Evolutionary conservation across 441 rosid genomes (phyloP).

Genomic region (Arabidopsis lyrata): DNA sequence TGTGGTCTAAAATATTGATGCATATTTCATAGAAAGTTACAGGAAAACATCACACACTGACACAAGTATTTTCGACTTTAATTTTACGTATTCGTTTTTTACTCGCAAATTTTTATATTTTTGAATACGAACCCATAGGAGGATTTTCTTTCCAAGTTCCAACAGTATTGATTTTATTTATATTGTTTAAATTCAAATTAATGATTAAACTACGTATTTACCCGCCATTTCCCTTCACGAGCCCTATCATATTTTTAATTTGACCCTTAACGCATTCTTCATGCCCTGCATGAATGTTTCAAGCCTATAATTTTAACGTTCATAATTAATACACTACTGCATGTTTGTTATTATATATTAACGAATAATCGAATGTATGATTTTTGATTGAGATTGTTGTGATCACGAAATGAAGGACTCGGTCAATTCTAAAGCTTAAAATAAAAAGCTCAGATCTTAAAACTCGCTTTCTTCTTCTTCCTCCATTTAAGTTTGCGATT

Average conservation of each 20-base stretch:
- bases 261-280: neutral
- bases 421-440: slow-evolving; percentile 36
- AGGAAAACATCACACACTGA: no score
- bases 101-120: no score
- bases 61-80: no score
- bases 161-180: no score
- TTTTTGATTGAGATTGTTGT: neutral
- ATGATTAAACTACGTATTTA: no score
- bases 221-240: neutral
- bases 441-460: slow-evolving; percentile 38
- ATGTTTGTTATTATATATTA: neutral
- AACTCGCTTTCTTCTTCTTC: slow-evolving; percentile 29
- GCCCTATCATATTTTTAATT: neutral
- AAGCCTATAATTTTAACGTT: neutral
- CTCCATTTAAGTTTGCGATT: slow-evolving; percentile 38
- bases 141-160: no score
- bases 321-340: neutral
- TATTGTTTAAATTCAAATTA: no score
- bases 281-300: slow-evolving; percentile 7
- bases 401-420: slow-evolving; percentile 27
- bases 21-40: no score
- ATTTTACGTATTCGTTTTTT: no score
- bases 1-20: no score
- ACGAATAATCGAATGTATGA: neutral
- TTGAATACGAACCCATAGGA: no score